These are phyloP conservation scores for Aureobasidium lini DNA, from an alignment of 2,329 filamentous ascomycete genomes.

Conservation along the genomic window DNA sequence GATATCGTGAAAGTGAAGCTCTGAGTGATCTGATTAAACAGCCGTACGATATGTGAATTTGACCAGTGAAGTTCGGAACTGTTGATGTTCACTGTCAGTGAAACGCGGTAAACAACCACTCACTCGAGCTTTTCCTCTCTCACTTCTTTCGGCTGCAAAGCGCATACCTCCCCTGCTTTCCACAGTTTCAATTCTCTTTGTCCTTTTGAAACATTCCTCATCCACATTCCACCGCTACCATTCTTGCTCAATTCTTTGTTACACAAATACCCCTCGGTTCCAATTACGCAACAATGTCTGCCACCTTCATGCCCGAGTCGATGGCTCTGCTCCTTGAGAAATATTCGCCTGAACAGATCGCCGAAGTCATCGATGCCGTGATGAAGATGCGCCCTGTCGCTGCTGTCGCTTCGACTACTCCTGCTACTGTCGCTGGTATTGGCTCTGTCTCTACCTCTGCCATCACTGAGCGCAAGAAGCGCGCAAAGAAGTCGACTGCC, in stretches of 20 bases:
- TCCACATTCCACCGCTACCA: slow-evolving; percentile 14
- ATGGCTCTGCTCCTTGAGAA: slow-evolving; percentile 11
- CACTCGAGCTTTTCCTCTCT: background rate
- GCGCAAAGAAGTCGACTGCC: slow-evolving; percentile 15
- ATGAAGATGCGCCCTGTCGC: background rate
- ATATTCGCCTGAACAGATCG: slow-evolving; percentile 9
- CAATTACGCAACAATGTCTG: background rate
- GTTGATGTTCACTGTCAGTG: background rate
- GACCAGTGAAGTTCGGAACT: background rate
- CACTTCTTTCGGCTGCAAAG: background rate
- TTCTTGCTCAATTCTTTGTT: slow-evolving; percentile 24
- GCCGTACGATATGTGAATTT: background rate
- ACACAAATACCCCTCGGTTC: slow-evolving; percentile 8
- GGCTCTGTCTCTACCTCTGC: background rate
- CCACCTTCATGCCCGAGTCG: background rate
- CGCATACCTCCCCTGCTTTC: background rate
- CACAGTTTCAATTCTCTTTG: background rate
- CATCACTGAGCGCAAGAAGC: slow-evolving; percentile 15
- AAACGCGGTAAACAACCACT: background rate
- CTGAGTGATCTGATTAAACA: no score
- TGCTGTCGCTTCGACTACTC: background rate
- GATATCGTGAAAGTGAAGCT: no score
- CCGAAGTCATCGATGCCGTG: background rate
- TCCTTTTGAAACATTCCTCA: slow-evolving; percentile 7
- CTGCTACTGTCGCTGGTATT: background rate